phyloP scores from a whole-genome alignment of 306 rosid species.

The Alnus rubra region DNA sequence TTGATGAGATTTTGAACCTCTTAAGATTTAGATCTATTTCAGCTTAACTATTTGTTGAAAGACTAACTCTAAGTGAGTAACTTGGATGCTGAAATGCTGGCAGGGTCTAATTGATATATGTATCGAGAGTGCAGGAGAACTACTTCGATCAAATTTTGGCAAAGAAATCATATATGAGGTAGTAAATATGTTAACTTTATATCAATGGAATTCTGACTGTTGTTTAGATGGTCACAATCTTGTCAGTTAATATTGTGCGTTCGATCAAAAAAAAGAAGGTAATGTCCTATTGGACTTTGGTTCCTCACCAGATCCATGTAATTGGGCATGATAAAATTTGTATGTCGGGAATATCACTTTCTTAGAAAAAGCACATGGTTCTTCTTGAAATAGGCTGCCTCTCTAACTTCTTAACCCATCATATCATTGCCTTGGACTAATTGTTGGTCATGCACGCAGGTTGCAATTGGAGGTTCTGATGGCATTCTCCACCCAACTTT shows the following conservation, averaged over 20 bases:
- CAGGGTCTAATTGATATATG: constrained; percentile 83
- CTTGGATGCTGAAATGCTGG: constrained; percentile 23
- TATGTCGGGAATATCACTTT: neutral
- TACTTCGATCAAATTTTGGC: constrained; percentile 82
- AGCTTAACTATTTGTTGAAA: neutral
- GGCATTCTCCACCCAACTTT: constrained; percentile 71
- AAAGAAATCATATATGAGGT: constrained; percentile 91
- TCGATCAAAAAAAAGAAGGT: neutral
- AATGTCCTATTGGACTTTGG: neutral
- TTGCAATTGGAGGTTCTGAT: constrained; percentile 73
- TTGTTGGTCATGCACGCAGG: constrained; percentile 40
- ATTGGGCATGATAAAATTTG: neutral
- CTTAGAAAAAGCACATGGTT: neutral
- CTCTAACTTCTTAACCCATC: neutral
- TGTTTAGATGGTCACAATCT: constrained; percentile 4
- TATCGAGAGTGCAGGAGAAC: constrained; percentile 60
- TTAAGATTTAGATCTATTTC: neutral
- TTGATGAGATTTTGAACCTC: constrained; percentile 3
- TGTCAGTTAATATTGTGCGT: constrained; percentile 19
- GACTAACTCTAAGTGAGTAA: constrained; percentile 4
- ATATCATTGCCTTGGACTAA: neutral
- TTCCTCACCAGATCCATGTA: neutral
- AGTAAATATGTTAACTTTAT: constrained; percentile 18
- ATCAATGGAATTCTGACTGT: neutral
- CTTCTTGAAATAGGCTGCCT: neutral